These are phyloP conservation scores for Gleditsia sinensis DNA, from an alignment of 306 rosid genomes.

Conservation along the genomic window DNA sequence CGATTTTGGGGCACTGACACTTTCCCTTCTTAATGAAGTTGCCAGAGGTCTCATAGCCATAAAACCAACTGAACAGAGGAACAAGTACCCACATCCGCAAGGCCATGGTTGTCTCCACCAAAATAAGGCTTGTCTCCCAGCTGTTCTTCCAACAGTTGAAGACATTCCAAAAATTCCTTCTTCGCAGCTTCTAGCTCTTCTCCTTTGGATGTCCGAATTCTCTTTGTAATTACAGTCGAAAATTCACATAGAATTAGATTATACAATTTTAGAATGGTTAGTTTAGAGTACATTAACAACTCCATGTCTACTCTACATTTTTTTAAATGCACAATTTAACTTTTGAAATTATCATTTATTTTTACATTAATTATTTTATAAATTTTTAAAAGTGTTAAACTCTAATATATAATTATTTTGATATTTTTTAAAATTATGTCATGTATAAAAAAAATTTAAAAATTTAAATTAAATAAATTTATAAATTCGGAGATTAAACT, in stretches of 20 bases:
- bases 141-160: slow-evolving; percentile 30
- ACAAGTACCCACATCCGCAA: slow-evolving; percentile 49
- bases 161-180: slow-evolving; percentile 32
- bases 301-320: too few relatives aligned
- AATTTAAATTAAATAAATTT: too few relatives aligned
- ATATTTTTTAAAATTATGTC: too few relatives aligned
- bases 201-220: slow-evolving; percentile 31
- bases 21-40: slow-evolving; percentile 26
- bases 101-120: slow-evolving; percentile 46
- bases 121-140: slow-evolving; percentile 36
- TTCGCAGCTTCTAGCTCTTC: slow-evolving; percentile 39
- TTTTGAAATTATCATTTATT: too few relatives aligned
- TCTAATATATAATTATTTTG: too few relatives aligned
- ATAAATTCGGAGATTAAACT: too few relatives aligned
- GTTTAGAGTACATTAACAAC: too few relatives aligned
- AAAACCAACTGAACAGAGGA: slow-evolving; percentile 37
- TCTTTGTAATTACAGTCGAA: background rate
- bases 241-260: background rate
- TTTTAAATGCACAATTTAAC: too few relatives aligned
- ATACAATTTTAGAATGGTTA: background rate
- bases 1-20: slow-evolving; percentile 48
- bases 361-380: too few relatives aligned
- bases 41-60: slow-evolving; percentile 8
- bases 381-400: too few relatives aligned
- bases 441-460: too few relatives aligned